Conservation (phyloP, 2,329 filamentous ascomycete species). For the Neoarthrinium moseri region DNA sequence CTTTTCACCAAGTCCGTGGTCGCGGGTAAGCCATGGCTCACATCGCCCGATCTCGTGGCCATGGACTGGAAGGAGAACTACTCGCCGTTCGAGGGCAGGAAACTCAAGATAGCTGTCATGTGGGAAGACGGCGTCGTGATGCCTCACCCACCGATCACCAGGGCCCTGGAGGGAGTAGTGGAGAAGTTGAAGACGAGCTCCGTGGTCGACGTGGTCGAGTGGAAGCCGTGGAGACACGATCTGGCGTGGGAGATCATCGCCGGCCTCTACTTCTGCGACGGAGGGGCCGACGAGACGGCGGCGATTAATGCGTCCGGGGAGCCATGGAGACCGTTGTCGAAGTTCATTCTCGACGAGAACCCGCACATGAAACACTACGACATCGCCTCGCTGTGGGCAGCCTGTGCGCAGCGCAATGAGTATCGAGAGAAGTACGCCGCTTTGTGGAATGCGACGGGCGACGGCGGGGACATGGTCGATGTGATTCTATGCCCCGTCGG, state of each 20-base stretch:
- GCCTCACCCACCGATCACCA: slow-evolving; percentile 57
- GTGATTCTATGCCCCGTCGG: slow-evolving; percentile 49
- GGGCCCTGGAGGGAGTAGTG: slow-evolving; percentile 55
- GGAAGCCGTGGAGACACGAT: slow-evolving; percentile 13
- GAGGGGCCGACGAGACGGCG: slow-evolving; percentile 40
- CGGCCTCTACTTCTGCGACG: slow-evolving; percentile 48
- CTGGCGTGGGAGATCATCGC: slow-evolving; percentile 23
- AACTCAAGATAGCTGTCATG: slow-evolving; percentile 59
- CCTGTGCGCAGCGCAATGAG: slow-evolving; percentile 14
- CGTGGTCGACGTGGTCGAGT: slow-evolving; percentile 49
- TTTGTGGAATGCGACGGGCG: slow-evolving; percentile 15
- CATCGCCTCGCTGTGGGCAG: slow-evolving; percentile 32
- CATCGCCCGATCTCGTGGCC: slow-evolving; percentile 19
- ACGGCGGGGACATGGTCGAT: slow-evolving; percentile 33
- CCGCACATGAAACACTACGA: slow-evolving; percentile 33
- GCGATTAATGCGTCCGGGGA: slow-evolving; percentile 45
- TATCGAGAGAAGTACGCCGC: slow-evolving; percentile 17
- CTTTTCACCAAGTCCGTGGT: slow-evolving; percentile 39
- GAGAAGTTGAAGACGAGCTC: slow-evolving; percentile 46
- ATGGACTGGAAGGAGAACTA: slow-evolving; percentile 17
- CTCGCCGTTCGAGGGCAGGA: slow-evolving; percentile 26
- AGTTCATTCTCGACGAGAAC: slow-evolving; percentile 50
- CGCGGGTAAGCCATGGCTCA: slow-evolving; percentile 22
- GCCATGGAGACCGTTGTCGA: slow-evolving; percentile 46
- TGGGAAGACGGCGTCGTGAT: slow-evolving; percentile 59